Conservation (phyloP, 2,329 filamentous ascomycete genomes). For the Colletotrichum sp. region DNA sequence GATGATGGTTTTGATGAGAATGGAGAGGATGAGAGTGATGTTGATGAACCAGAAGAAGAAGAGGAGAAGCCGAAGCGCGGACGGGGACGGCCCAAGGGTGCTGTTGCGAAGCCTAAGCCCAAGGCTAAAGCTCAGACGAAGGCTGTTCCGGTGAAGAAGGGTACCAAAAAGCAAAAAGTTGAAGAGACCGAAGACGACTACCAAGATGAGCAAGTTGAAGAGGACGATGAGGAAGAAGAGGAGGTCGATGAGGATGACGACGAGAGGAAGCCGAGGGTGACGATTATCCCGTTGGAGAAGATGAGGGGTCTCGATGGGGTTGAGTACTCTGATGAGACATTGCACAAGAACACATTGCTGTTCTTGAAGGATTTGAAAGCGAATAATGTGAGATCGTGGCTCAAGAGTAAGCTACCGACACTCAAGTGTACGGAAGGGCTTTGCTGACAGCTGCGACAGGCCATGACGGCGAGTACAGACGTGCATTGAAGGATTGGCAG, state of each 20-base stretch:
- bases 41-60: slow-evolving; percentile 14
- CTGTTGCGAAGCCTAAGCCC: background rate
- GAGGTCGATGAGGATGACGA: slow-evolving; percentile 34
- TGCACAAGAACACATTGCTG: slow-evolving; percentile 63
- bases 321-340: slow-evolving; percentile 54
- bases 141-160: slow-evolving; percentile 28
- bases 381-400: slow-evolving; percentile 64
- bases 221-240: slow-evolving; percentile 20
- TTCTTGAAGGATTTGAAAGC: slow-evolving; percentile 64
- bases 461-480: slow-evolving; percentile 80
- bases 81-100: slow-evolving; percentile 13
- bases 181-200: slow-evolving; percentile 16
- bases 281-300: slow-evolving; percentile 45
- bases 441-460: slow-evolving; percentile 48
- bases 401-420: slow-evolving; percentile 41
- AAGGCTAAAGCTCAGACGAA: slow-evolving; percentile 10
- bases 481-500: slow-evolving; percentile 81
- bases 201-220: slow-evolving; percentile 23
- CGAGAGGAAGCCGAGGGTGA: slow-evolving; percentile 38
- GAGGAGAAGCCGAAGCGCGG: slow-evolving; percentile 23
- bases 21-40: slow-evolving; percentile 21
- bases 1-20: background rate
- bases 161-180: slow-evolving; percentile 25
- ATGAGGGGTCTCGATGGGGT: slow-evolving; percentile 45
- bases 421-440: background rate